Evolutionary conservation across 495 filamentous ascomycete species (phyloP).

Genomic region (Aspergillus incahuasiensis): DNA sequence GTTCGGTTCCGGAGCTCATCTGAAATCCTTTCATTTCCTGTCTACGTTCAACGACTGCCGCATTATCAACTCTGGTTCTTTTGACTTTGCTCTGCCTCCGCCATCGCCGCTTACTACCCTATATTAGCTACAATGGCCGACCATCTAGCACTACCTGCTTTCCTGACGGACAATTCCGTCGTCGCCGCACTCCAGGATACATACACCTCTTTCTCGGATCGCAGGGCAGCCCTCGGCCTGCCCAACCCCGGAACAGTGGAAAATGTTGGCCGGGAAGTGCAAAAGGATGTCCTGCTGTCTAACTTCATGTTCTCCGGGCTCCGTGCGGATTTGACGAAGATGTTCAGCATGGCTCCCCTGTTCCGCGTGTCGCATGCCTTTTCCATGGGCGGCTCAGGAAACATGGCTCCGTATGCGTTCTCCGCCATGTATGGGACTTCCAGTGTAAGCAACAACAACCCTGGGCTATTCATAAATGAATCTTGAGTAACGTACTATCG

Average conservation of each 20-base stretch:
- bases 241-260: conserved; percentile 91
- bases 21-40: conserved; percentile 25
- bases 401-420: conserved; percentile 87
- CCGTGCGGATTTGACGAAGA: conserved; percentile 92
- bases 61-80: conserved; percentile 1
- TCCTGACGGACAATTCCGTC: conserved; percentile 69
- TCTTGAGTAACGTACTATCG: not conserved
- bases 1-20: conserved; percentile 28
- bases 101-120: conserved; percentile 1
- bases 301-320: conserved; percentile 95
- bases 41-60: conserved; percentile 11
- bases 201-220: conserved; percentile 77
- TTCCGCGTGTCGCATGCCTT: conserved; percentile 98
- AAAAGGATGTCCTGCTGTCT: conserved; percentile 89
- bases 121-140: conserved; percentile 38
- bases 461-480: not conserved
- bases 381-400: conserved; percentile 77
- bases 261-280: conserved; percentile 84
- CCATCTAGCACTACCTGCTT: conserved; percentile 53
- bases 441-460: conserved; percentile 59
- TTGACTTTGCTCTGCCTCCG: not conserved
- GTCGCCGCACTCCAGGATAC: conserved; percentile 65
- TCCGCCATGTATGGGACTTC: conserved; percentile 87
- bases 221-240: conserved; percentile 80
- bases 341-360: conserved; percentile 83